A percentile compares a stretch with the other conserved stretches of the same genome.
phyloP scores from a whole-genome alignment of 2,329 filamentous ascomycete genomes.

The Moelleriella libera region DNA sequence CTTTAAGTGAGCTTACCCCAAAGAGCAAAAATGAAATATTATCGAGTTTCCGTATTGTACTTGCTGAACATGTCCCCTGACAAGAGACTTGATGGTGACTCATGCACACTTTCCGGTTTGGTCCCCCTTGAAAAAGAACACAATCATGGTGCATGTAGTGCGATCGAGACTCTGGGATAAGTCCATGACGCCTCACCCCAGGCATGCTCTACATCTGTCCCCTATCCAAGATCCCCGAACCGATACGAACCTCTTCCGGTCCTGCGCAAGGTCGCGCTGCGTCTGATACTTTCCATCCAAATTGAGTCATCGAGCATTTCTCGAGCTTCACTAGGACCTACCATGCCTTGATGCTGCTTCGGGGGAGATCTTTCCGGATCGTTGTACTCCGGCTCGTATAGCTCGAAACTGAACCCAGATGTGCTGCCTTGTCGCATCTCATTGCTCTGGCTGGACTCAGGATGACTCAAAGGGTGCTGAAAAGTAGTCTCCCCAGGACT shows the following conservation, averaged over 20 bases:
- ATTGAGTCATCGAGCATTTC: slow-evolving; percentile 78
- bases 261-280: slow-evolving; percentile 60
- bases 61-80: no score
- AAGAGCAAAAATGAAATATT: no score
- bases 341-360: slow-evolving; percentile 51
- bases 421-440: slow-evolving; percentile 27
- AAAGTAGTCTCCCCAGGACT: slow-evolving; percentile 16
- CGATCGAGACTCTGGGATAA: no score
- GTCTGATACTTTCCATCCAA: slow-evolving; percentile 85
- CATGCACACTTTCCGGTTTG: no score
- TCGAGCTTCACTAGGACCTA: slow-evolving; percentile 65
- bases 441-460: slow-evolving; percentile 29
- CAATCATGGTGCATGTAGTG: no score
- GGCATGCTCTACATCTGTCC: no score
- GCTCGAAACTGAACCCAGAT: slow-evolving; percentile 45
- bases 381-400: slow-evolving; percentile 28
- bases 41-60: no score
- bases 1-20: no score
- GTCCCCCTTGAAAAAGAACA: no score
- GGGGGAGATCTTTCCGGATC: slow-evolving; percentile 19
- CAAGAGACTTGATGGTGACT: no score
- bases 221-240: slow-evolving; percentile 13
- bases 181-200: no score
- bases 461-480: slow-evolving; percentile 39
- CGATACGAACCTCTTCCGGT: slow-evolving; percentile 21